These are phyloP conservation scores for Myxozyma udenii DNA, from an alignment of 805 yeast genomes.

Conservation along the genomic window DNA sequence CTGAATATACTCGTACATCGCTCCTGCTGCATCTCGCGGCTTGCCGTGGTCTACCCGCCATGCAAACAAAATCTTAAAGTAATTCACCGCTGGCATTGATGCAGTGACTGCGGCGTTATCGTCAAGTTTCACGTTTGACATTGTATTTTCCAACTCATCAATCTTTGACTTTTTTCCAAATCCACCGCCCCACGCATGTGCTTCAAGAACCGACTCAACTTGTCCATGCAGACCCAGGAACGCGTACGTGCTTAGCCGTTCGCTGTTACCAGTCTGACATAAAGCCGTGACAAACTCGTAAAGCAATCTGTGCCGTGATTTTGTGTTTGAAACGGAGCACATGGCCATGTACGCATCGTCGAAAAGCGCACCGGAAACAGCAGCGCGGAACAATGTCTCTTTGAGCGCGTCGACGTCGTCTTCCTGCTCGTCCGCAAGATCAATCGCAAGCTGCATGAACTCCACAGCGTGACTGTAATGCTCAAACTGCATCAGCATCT, in stretches of 20 bases:
- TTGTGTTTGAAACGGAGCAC: not conserved
- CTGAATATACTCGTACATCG: conserved; percentile 41
- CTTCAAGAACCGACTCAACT: conserved; percentile 46
- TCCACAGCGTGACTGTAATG: conserved; percentile 40
- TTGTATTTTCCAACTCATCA: not conserved
- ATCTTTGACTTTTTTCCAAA: conserved; percentile 34
- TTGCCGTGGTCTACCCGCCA: conserved; percentile 52
- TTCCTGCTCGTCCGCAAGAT: conserved; percentile 3
- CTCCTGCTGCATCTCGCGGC: conserved; percentile 47
- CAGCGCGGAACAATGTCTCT: conserved; percentile 10
- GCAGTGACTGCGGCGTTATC: not conserved
- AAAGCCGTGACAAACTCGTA: conserved; percentile 42
- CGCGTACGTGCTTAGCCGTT: conserved; percentile 44
- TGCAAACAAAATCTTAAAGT: conserved; percentile 51
- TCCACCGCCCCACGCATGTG: conserved; percentile 34
- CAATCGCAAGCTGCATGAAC: conserved; percentile 37
- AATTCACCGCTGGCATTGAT: conserved; percentile 35
- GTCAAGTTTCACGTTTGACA: not conserved
- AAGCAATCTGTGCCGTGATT: conserved; percentile 31
- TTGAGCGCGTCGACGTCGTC: not conserved
- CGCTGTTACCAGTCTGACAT: conserved; percentile 43
- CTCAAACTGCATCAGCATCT: conserved; percentile 39
- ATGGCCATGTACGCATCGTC: conserved; percentile 32
- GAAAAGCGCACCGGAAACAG: conserved; percentile 18
- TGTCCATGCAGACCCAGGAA: conserved; percentile 45